Base-by-base conservation (phyloP, 2,329 filamentous ascomycete genomes). In the Phoma sp. region DNA sequence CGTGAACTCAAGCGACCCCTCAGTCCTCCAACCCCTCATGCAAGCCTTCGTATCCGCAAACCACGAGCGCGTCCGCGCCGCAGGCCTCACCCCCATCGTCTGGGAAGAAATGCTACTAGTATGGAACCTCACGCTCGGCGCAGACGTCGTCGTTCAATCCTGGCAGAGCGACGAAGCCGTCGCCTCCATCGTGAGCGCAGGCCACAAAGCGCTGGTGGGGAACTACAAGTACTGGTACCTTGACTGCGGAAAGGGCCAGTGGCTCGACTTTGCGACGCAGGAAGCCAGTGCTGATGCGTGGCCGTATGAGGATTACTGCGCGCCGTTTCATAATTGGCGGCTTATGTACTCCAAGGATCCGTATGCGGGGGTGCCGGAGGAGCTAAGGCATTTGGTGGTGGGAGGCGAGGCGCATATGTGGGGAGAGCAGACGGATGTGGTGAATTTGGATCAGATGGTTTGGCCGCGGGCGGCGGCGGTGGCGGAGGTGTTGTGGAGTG, bases 91-190 rank as follows among this genome's bases (percentile, higher is more conserved):
- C 5, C 91, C 92, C 0, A 78, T 96, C 18, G 90, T 93, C 1
- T 96, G 92, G 92, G 91, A 96, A 73, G 92, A 96, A 74, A 92
- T 95, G 81, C 79, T 91, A 1, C 78, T 90, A 9, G 81, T 87
- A 20, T 96, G 91, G 88, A 90, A 93, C 69, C 77, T 95, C 38
- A 89, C 84, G 0, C 77, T 96, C 5, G 86, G 86, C 2, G 74
- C 82, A 12, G 87, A 92, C 65, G 87, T 90, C 0, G 81, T 96
- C 11, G 83, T 96, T 5, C 92, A 96, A 76, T 84, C 87, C 3
- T 96, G 92, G 92, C 82, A 87, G 39, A 87, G 85, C 40, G 83
- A 83, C 18, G 77, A 77, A 10, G 84, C 88, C 5, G 83, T 92
- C 42, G 80, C 83, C 51, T 73, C 81, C 34, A 80, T 90, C 34